phyloP scores from a whole-genome alignment of 164 flowering plant species.

The Pachysandra terminalis region DNA sequence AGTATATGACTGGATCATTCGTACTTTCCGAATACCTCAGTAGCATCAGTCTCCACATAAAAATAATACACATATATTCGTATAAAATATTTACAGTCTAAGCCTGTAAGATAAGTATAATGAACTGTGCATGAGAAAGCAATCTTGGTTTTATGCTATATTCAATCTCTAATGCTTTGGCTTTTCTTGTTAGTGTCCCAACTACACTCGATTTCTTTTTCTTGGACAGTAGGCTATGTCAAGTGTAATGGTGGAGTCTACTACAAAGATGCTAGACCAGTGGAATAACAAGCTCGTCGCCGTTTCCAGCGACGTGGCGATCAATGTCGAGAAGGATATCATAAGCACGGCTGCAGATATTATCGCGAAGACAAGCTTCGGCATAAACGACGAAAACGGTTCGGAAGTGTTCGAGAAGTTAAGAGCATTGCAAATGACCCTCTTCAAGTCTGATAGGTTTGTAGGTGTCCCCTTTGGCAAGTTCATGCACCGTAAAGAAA shows the following conservation, averaged over 20 bases:
- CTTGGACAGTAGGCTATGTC: constrained; percentile 52
- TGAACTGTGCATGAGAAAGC: no score
- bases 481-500: constrained; percentile 35
- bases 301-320: constrained; percentile 39
- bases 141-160: no score
- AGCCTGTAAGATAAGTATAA: no score
- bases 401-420: constrained; percentile 51
- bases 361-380: constrained; percentile 76
- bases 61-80: no score
- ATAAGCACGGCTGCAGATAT: constrained; percentile 56
- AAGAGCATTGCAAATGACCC: constrained; percentile 54
- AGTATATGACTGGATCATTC: no score
- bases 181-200: background rate
- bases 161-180: background rate
- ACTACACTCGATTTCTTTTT: background rate
- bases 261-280: constrained; percentile 53
- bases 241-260: constrained; percentile 59
- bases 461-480: constrained; percentile 81
- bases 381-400: constrained; percentile 43
- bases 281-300: constrained; percentile 45
- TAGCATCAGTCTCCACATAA: no score
- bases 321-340: constrained; percentile 63
- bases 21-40: no score
- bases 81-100: no score
- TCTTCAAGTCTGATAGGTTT: constrained; percentile 55